phyloP scores from a whole-genome alignment of 1,284 basidiomycete species.

The Taiwanofungus camphoratus region DNA sequence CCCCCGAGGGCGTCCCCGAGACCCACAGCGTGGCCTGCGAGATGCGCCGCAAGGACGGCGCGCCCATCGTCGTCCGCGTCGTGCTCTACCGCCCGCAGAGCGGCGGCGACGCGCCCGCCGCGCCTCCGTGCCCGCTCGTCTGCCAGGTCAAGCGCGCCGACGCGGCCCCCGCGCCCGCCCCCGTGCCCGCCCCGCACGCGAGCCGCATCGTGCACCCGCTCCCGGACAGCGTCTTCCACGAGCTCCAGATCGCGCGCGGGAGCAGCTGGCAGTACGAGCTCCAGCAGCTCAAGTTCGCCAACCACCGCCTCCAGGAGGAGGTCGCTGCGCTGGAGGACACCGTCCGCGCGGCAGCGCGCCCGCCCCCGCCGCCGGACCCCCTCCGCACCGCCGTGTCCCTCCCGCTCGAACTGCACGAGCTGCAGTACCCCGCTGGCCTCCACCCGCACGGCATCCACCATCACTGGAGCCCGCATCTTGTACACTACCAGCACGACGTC shows the following conservation, averaged over 20 bases:
- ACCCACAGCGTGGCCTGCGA: conserved; percentile 25
- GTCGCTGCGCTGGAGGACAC: conserved; percentile 46
- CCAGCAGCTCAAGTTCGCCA: conserved; percentile 76
- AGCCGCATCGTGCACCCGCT: conserved; percentile 25
- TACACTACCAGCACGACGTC: background rate
- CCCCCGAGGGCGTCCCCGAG: conserved; percentile 22
- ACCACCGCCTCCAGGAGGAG: conserved; percentile 69
- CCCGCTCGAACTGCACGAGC: no score
- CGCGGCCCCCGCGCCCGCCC: conserved; percentile 9
- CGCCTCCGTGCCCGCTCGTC: conserved; percentile 14
- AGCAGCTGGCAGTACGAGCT: conserved; percentile 92
- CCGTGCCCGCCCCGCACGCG: conserved; percentile 12
- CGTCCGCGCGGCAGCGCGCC: no score
- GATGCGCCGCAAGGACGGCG: conserved; percentile 32
- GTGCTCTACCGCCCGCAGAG: conserved; percentile 33
- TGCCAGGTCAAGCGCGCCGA: conserved; percentile 25
- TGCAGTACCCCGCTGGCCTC: no score
- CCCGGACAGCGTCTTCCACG: conserved; percentile 59
- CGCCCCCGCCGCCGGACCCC: no score
- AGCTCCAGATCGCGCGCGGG: conserved; percentile 58
- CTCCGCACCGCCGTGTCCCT: no score
- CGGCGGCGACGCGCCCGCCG: conserved; percentile 3
- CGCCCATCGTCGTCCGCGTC: conserved; percentile 27
- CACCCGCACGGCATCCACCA: no score
- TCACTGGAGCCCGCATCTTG: background rate